Conservation (phyloP, 768 basidiomycete species). For the Cystobasidium ongulense region DNA sequence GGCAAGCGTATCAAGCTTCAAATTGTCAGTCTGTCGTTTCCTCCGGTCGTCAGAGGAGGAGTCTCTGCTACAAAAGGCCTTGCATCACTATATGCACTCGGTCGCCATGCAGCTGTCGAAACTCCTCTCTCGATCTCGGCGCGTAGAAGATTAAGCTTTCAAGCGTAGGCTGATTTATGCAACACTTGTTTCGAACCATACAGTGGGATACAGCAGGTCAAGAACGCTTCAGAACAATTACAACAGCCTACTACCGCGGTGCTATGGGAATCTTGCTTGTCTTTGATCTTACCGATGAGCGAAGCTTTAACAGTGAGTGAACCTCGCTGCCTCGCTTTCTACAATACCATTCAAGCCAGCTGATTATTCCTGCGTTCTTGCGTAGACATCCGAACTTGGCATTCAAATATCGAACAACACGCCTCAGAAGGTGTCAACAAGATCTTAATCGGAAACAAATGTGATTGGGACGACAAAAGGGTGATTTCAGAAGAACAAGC, state of each 20-base stretch:
- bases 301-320: constrained; percentile 87
- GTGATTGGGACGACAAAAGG: constrained; percentile 81
- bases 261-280: constrained; percentile 98
- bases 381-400: constrained; percentile 95
- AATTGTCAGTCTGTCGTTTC: constrained; percentile 35
- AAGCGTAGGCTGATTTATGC: neutral
- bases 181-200: neutral
- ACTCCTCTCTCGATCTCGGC: neutral
- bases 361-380: constrained; percentile 33
- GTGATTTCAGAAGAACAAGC: constrained; percentile 87
- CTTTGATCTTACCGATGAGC: constrained; percentile 85
- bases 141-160: neutral
- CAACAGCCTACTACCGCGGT: constrained; percentile 96
- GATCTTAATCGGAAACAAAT: constrained; percentile 98
- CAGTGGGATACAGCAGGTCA: constrained; percentile 99
- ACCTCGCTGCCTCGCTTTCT: neutral
- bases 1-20: constrained; percentile 55
- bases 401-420: constrained; percentile 94
- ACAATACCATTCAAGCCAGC: neutral
- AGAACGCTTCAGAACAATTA: constrained; percentile 97
- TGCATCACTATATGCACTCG: neutral
- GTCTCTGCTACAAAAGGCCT: too few relatives aligned
- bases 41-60: too few relatives aligned
- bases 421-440: constrained; percentile 99
- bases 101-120: neutral